Conservation (phyloP, 2,329 filamentous ascomycete species). For the Calonectria multiphialidica region DNA sequence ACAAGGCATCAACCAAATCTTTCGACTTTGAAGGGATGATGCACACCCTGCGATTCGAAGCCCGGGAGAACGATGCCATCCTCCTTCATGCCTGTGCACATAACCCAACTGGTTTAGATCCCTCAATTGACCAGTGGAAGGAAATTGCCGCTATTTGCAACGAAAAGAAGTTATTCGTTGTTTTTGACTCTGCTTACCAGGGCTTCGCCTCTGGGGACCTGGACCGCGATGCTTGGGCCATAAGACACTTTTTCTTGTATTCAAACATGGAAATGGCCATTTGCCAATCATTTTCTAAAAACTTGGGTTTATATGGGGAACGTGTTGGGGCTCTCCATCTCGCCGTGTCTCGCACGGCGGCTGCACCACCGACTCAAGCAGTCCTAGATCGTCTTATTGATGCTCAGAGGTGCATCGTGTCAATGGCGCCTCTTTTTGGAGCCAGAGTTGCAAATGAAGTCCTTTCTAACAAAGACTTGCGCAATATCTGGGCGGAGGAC, state of each 20-base stretch:
- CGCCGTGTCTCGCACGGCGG: neutral
- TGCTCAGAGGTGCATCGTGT: neutral
- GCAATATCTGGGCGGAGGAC: neutral
- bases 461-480: neutral
- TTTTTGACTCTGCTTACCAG: slow-evolving; percentile 55
- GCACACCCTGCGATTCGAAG: slow-evolving; percentile 35
- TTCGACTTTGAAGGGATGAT: slow-evolving; percentile 49
- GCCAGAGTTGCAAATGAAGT: slow-evolving; percentile 2
- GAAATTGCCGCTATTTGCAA: slow-evolving; percentile 46
- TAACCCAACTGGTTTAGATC: slow-evolving; percentile 54
- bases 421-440: slow-evolving; percentile 3
- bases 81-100: slow-evolving; percentile 54
- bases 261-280: slow-evolving; percentile 39
- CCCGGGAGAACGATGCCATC: slow-evolving; percentile 45
- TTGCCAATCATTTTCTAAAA: slow-evolving; percentile 52
- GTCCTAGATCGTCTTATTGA: neutral
- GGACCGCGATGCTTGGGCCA: slow-evolving; percentile 49
- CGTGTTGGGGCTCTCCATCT: slow-evolving; percentile 44
- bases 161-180: slow-evolving; percentile 45
- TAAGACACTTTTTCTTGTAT: slow-evolving; percentile 43
- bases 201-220: slow-evolving; percentile 52
- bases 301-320: slow-evolving; percentile 53
- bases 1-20: slow-evolving; percentile 33
- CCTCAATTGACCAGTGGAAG: slow-evolving; percentile 49
- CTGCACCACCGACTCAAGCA: neutral